Evolutionary conservation across 352 stramenopile species (phyloP).

Genomic region (Phytopythium aichiense): DNA sequence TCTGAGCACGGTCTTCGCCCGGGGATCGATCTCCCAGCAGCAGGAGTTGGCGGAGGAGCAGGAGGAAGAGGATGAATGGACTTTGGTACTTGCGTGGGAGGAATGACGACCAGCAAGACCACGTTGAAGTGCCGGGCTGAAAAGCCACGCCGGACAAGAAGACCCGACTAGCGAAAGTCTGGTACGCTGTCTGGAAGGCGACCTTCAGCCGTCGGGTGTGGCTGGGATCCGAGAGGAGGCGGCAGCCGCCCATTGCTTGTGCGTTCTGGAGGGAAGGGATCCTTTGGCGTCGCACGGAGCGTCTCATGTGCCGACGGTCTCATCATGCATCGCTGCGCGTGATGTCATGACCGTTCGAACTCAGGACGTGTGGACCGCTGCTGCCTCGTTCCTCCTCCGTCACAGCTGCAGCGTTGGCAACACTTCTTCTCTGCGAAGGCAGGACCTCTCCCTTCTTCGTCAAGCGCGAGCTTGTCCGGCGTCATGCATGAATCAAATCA

Average conservation of each 20-base stretch:
- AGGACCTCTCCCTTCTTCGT: background rate
- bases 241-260: too few relatives aligned
- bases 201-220: too few relatives aligned
- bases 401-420: background rate
- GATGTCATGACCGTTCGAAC: too few relatives aligned
- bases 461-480: background rate
- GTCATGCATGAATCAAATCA: background rate
- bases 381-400: background rate
- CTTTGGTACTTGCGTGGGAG: background rate
- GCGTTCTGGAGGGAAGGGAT: too few relatives aligned
- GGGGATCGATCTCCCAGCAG: too few relatives aligned
- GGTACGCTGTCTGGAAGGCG: background rate
- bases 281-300: too few relatives aligned
- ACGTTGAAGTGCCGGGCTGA: background rate
- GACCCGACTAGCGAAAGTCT: background rate
- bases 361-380: too few relatives aligned
- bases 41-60: background rate
- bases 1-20: background rate
- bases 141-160: background rate
- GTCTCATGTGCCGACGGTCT: too few relatives aligned
- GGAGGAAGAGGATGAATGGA: background rate
- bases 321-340: too few relatives aligned
- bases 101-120: background rate
- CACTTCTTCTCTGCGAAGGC: background rate
- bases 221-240: too few relatives aligned